Percentiles rank a stretch among this genome's conserved stretches.
These are phyloP conservation scores for Fusarium nurragi DNA, from an alignment of 2,329 filamentous ascomycete species.

Conservation along the genomic window DNA sequence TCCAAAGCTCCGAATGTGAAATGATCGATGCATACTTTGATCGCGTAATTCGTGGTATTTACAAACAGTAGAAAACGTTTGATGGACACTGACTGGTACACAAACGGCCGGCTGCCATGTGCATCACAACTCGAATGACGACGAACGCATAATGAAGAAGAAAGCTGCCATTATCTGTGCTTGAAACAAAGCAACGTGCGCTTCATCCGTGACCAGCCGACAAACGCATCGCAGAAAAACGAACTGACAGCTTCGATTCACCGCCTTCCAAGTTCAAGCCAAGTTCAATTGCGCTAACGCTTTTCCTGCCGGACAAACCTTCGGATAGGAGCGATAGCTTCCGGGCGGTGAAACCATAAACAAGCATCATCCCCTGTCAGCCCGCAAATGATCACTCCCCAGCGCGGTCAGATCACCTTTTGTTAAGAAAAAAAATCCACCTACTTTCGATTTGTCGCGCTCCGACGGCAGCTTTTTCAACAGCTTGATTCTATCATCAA, in stretches of 20 bases:
- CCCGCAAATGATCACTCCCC: constrained; percentile 34
- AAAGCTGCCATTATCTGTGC: constrained; percentile 13
- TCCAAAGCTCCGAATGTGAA: neutral
- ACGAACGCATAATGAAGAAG: neutral
- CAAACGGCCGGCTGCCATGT: neutral
- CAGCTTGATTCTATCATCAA: constrained; percentile 27
- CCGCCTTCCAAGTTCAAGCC: constrained; percentile 13
- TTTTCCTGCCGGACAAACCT: constrained; percentile 30
- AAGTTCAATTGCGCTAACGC: constrained; percentile 4
- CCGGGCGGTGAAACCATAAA: constrained; percentile 22
- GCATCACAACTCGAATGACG: neutral
- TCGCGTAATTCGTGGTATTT: neutral
- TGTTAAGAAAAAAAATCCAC: constrained; percentile 23
- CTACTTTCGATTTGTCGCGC: constrained; percentile 14
- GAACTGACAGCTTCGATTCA: constrained; percentile 17
- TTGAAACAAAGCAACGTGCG: neutral
- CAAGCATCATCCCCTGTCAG: constrained; percentile 24
- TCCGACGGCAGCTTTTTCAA: constrained; percentile 18
- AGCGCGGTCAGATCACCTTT: constrained; percentile 35
- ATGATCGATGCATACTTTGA: neutral
- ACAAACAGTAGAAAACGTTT: neutral
- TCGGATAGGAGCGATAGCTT: constrained; percentile 8
- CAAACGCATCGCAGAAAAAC: constrained; percentile 12
- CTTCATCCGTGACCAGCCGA: neutral
- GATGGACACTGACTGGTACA: neutral